Conservation (phyloP, 495 filamentous ascomycete species). For the Aspergillus baeticus region DNA sequence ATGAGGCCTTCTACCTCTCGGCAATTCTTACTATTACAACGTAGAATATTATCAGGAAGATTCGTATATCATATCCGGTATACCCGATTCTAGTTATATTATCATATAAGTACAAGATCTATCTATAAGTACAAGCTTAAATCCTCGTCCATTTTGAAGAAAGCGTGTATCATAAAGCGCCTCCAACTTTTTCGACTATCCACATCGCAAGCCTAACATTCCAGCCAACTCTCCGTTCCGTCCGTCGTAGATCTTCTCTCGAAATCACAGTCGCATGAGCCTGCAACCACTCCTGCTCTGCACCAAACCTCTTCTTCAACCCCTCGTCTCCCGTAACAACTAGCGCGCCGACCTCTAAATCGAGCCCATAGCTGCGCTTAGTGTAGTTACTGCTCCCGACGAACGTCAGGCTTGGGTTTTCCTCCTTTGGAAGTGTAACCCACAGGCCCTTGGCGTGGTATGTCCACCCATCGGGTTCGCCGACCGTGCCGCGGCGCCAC, state of each 20-base stretch:
- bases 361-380: slow-evolving; percentile 84
- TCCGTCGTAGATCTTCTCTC: slow-evolving; percentile 71
- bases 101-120: slow-evolving; percentile 6
- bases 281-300: slow-evolving; percentile 77
- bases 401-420: slow-evolving; percentile 70
- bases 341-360: slow-evolving; percentile 82
- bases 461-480: slow-evolving; percentile 83
- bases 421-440: slow-evolving; percentile 67
- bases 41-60: no score
- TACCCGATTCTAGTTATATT: background rate
- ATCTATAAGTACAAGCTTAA: slow-evolving; percentile 4
- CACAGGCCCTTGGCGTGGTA: slow-evolving; percentile 98
- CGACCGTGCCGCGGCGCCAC: slow-evolving; percentile 82
- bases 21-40: background rate
- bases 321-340: slow-evolving; percentile 78
- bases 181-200: slow-evolving; percentile 74
- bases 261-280: slow-evolving; percentile 64
- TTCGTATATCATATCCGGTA: no score
- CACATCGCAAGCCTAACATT: slow-evolving; percentile 88
- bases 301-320: slow-evolving; percentile 68
- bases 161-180: slow-evolving; percentile 50
- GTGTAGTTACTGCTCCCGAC: slow-evolving; percentile 97
- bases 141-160: background rate
- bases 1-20: background rate
- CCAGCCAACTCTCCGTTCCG: slow-evolving; percentile 79